Evolutionary conservation across 352 stramenopile species (phyloP).

Genomic region (Pilasporangium apinafurcum): DNA sequence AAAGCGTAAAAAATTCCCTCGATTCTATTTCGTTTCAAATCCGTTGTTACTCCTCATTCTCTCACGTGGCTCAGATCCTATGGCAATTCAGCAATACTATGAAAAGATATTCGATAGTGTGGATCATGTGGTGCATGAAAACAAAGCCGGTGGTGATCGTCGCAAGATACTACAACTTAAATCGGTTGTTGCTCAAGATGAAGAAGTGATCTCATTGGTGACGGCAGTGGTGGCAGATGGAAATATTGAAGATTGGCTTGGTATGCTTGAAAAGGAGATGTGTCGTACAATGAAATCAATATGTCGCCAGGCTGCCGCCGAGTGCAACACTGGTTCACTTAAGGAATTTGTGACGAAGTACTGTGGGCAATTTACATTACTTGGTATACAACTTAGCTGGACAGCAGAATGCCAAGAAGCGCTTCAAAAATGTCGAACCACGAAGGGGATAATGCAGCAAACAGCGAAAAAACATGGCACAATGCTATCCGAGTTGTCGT

Average conservation of each 20-base stretch:
- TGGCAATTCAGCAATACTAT: slow-evolving; percentile 80
- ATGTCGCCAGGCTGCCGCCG: slow-evolving; percentile 47
- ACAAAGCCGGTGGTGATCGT: slow-evolving; percentile 19
- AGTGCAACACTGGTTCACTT: slow-evolving; percentile 39
- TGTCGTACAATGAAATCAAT: slow-evolving; percentile 54
- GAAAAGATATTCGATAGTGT: slow-evolving; percentile 86
- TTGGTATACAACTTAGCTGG: slow-evolving; percentile 78
- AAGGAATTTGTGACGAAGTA: slow-evolving; percentile 70
- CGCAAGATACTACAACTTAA: slow-evolving; percentile 75
- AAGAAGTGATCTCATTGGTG: slow-evolving; percentile 66
- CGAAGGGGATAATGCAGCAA: slow-evolving; percentile 83
- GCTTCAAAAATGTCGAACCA: slow-evolving; percentile 67
- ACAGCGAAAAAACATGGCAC: slow-evolving; percentile 73
- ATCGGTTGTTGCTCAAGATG: slow-evolving; percentile 54
- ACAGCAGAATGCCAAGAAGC: slow-evolving; percentile 67
- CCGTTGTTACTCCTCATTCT: slow-evolving; percentile 87
- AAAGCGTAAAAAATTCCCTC: slow-evolving; percentile 87
- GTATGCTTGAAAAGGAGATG: slow-evolving; percentile 66
- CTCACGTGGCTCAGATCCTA: slow-evolving; percentile 76
- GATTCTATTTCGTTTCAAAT: slow-evolving; percentile 92
- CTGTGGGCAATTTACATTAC: slow-evolving; percentile 63
- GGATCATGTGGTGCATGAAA: slow-evolving; percentile 71
- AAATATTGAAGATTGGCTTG: slow-evolving; percentile 85
- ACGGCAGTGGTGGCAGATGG: slow-evolving; percentile 50
- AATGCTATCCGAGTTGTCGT: slow-evolving; percentile 86